These are phyloP conservation scores for Solanum sitiens DNA, from an alignment of 257 asterid genomes.

Conservation along the genomic window DNA sequence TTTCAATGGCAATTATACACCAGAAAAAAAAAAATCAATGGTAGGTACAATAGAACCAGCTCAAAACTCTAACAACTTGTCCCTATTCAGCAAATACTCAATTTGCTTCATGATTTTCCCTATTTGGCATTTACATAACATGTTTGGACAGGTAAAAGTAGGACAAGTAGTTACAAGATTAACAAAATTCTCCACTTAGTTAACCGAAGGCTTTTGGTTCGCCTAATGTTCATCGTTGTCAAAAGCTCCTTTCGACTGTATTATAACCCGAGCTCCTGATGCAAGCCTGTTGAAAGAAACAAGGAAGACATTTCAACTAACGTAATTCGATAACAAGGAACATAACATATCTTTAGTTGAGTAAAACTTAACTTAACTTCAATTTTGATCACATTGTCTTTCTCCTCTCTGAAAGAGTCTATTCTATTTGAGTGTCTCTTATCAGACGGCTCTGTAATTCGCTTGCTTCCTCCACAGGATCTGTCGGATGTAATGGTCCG, in stretches of 20 bases:
- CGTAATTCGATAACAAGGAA: slow-evolving; percentile 9
- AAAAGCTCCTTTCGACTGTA: slow-evolving; percentile 43
- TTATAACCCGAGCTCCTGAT: slow-evolving; percentile 97
- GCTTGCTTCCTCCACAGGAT: slow-evolving; percentile 72
- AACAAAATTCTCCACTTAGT: background rate
- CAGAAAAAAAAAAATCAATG: background rate
- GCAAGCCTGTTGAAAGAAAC: slow-evolving; percentile 63
- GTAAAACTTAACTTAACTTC: slow-evolving; percentile 81
- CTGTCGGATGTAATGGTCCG: slow-evolving; percentile 35
- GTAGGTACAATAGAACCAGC: background rate
- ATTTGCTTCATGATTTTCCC: background rate
- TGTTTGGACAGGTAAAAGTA: background rate
- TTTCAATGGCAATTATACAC: background rate
- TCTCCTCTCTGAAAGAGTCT: slow-evolving; percentile 36
- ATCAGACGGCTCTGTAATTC: slow-evolving; percentile 47
- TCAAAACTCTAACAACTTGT: background rate
- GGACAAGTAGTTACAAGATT: background rate
- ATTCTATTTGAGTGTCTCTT: slow-evolving; percentile 21
- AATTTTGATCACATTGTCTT: slow-evolving; percentile 59
- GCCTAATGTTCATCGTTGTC: slow-evolving; percentile 6
- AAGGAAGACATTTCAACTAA: slow-evolving; percentile 18
- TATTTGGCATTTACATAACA: background rate
- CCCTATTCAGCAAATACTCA: background rate
- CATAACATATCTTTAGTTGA: background rate
- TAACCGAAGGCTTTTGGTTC: background rate